Conservation (phyloP, 306 rosid genomes). For the Gastrolobium bilobum region DNA sequence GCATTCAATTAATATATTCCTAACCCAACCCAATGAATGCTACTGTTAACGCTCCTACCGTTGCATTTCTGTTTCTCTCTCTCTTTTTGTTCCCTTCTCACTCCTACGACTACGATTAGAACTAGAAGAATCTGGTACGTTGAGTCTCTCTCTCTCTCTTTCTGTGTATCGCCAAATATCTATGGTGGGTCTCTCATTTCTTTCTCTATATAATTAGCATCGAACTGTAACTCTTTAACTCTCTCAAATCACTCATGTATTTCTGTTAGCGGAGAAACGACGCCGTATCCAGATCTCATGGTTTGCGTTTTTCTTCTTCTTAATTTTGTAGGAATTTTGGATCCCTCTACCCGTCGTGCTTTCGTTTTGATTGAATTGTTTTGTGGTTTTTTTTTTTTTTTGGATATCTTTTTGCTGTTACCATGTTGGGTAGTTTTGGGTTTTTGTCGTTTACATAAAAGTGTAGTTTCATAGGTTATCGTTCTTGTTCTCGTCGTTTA, state of each 20-base stretch:
- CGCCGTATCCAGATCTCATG: slow-evolving; percentile 40
- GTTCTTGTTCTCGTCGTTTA: background rate
- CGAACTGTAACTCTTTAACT: too few species aligned
- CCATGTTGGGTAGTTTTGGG: background rate
- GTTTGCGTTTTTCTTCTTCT: slow-evolving; percentile 4
- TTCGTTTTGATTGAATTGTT: background rate
- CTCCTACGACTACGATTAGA: background rate
- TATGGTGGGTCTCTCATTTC: slow-evolving; percentile 21
- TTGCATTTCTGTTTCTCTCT: background rate
- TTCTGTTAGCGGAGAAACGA: background rate
- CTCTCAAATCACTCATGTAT: background rate
- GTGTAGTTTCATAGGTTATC: background rate
- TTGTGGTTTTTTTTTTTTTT: background rate
- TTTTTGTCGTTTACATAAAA: background rate
- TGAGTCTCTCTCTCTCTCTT: background rate
- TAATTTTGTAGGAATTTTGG: slow-evolving; percentile 8
- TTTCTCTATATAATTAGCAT: background rate
- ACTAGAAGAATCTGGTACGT: background rate
- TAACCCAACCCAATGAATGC: too few species aligned
- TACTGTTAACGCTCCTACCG: too few species aligned
- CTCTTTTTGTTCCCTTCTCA: background rate
- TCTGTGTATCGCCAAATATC: background rate
- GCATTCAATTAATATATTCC: too few species aligned
- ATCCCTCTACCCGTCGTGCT: background rate
- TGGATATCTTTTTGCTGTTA: background rate